A percentile compares a stretch with the other conserved stretches of the same genome.
Conservation (phyloP, 208 protist species). For the Leishmania major region DNA sequence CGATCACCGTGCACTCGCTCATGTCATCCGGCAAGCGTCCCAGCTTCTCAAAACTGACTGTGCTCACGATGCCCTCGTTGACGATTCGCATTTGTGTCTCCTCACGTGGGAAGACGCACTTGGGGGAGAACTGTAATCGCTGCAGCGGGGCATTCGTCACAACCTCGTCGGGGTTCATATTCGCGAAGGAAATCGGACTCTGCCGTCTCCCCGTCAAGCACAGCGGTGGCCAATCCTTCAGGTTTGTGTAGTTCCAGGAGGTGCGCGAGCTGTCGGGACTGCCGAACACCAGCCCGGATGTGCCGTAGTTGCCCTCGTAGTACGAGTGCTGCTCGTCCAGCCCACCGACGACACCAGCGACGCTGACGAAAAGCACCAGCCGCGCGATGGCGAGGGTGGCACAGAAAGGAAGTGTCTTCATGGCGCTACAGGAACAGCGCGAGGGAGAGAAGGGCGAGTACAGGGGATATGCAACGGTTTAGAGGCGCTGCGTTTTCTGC, state of each 20-base stretch:
- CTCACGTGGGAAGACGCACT: conserved; percentile 55
- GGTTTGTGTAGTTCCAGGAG: conserved; percentile 54
- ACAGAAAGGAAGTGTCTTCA: neutral
- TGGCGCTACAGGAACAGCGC: neutral
- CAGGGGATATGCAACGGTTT: neutral
- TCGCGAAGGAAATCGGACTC: conserved; percentile 74
- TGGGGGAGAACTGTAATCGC: conserved; percentile 55
- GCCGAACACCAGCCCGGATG: conserved; percentile 30
- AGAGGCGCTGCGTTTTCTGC: neutral
- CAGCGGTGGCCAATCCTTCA: conserved; percentile 46
- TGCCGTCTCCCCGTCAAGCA: conserved; percentile 59
- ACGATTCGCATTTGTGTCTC: conserved; percentile 59
- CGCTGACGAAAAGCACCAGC: neutral
- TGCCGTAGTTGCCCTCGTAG: conserved; percentile 68
- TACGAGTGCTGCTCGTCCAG: conserved; percentile 21
- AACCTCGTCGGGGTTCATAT: conserved; percentile 53
- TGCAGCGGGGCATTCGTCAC: conserved; percentile 27
- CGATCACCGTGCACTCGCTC: conserved; percentile 56
- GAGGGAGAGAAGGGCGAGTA: neutral
- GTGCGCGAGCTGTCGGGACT: conserved; percentile 14
- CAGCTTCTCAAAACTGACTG: conserved; percentile 40
- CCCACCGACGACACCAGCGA: neutral
- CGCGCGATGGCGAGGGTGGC: neutral
- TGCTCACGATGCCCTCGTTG: conserved; percentile 56
- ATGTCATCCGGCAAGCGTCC: conserved; percentile 29